phyloP scores from a whole-genome alignment of 2,329 filamentous ascomycete species.

The Aureobasidium subglaciale region DNA sequence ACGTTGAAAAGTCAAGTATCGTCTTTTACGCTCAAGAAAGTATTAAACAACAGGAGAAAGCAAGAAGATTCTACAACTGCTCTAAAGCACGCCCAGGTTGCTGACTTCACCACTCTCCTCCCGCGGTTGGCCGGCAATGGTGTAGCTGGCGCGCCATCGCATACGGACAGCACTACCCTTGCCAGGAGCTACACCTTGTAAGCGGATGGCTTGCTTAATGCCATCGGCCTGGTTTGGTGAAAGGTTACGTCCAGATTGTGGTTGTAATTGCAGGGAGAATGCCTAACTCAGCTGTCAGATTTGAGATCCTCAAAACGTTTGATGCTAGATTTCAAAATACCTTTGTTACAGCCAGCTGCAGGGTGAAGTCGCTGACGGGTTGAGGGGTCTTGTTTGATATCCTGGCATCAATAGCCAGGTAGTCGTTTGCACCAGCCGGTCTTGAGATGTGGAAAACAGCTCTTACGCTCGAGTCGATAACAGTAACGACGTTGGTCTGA shows the following conservation, averaged over 20 bases:
- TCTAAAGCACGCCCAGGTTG: constrained; percentile 12
- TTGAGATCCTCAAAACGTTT: not conserved
- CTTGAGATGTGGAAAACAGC: constrained; percentile 68
- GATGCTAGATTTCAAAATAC: constrained; percentile 40
- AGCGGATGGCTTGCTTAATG: constrained; percentile 71
- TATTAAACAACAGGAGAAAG: not conserved
- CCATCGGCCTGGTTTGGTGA: constrained; percentile 65
- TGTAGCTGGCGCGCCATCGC: constrained; percentile 81
- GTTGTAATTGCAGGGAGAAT: constrained; percentile 72
- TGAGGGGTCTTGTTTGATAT: constrained; percentile 76
- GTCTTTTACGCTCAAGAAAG: too few relatives aligned
- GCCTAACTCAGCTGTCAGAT: constrained; percentile 48
- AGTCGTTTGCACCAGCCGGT: constrained; percentile 43
- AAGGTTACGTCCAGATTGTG: constrained; percentile 74
- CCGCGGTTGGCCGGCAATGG: constrained; percentile 52
- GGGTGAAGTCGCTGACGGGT: constrained; percentile 71
- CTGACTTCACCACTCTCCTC: constrained; percentile 11
- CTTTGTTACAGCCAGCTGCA: constrained; percentile 90
- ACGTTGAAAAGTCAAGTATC: too few relatives aligned
- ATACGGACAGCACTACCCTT: constrained; percentile 80
- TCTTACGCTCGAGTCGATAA: constrained; percentile 63
- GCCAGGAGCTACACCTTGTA: constrained; percentile 65
- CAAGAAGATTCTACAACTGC: not conserved
- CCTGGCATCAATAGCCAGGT: constrained; percentile 65
- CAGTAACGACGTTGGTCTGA: constrained; percentile 53